A percentile compares a stretch with the other conserved stretches of the same genome.
Evolutionary conservation across 2,329 filamentous ascomycete species (phyloP).

Genomic region (Apiospora koreana): DNA sequence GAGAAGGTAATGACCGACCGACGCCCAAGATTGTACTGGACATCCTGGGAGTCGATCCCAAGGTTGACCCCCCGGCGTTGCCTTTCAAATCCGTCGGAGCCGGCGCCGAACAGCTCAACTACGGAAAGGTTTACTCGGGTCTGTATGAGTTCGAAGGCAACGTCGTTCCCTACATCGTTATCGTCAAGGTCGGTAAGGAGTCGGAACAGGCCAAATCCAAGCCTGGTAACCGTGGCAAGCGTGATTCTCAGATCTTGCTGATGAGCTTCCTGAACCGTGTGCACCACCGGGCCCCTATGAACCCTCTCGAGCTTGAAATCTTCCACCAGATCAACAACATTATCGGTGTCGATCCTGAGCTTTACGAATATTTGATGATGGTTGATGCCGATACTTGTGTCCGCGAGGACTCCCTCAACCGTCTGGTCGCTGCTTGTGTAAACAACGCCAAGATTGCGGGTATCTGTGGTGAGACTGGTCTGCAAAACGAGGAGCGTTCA

Average conservation of each 20-base stretch:
- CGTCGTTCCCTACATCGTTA: constrained; percentile 91
- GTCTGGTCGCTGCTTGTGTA: constrained; percentile 87
- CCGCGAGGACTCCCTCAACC: constrained; percentile 86
- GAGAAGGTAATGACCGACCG: constrained; percentile 91
- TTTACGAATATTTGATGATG: constrained; percentile 97
- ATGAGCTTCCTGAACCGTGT: constrained; percentile 99
- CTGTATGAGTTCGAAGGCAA: constrained; percentile 98
- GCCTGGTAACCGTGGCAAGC: constrained; percentile 96
- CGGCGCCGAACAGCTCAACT: constrained; percentile 92
- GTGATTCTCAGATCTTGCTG: constrained; percentile 92
- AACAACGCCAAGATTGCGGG: constrained; percentile 96
- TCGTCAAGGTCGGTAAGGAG: constrained; percentile 97
- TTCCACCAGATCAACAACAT: constrained; percentile 99
- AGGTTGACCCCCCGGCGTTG: constrained; percentile 90
- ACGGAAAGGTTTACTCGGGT: constrained; percentile 97
- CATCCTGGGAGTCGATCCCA: constrained; percentile 94
- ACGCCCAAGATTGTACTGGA: constrained; percentile 98
- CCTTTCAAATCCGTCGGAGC: constrained; percentile 92
- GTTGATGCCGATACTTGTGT: constrained; percentile 97
- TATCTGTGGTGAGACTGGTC: constrained; percentile 94
- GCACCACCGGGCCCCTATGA: constrained; percentile 92
- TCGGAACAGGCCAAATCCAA: constrained; percentile 89
- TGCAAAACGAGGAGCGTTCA: constrained; percentile 91
- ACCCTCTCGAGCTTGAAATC: constrained; percentile 92
- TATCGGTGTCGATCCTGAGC: constrained; percentile 93